phyloP scores from a whole-genome alignment of 2,329 filamentous ascomycete species.

The Aspergillus chevalieri region DNA sequence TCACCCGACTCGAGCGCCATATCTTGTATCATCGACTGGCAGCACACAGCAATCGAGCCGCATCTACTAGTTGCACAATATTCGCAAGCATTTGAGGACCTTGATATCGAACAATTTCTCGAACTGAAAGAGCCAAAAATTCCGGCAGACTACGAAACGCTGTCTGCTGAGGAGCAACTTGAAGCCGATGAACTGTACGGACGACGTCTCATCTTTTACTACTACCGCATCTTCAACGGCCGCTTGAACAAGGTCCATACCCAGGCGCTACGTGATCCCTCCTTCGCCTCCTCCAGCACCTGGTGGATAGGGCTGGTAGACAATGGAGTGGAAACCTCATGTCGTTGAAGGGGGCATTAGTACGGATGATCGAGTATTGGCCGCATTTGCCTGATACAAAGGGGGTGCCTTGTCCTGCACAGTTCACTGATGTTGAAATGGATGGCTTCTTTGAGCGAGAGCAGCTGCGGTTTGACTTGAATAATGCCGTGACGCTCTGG shows the following conservation, averaged over 20 bases:
- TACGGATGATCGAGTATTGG: slow-evolving; percentile 11
- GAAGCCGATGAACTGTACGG: slow-evolving; percentile 14
- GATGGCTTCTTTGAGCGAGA: slow-evolving; percentile 12
- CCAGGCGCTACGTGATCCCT: slow-evolving; percentile 14
- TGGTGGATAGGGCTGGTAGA: slow-evolving; percentile 16
- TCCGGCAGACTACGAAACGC: slow-evolving; percentile 12
- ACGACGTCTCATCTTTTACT: slow-evolving; percentile 13
- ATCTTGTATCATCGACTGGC: slow-evolving; percentile 21
- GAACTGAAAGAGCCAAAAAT: slow-evolving; percentile 8
- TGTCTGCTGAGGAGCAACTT: slow-evolving; percentile 10
- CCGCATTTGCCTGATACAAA: slow-evolving; percentile 6
- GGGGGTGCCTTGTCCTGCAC: slow-evolving; percentile 8
- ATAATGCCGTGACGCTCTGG: slow-evolving; percentile 15
- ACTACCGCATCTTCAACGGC: slow-evolving; percentile 19
- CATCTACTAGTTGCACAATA: slow-evolving; percentile 12
- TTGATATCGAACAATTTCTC: slow-evolving; percentile 11
- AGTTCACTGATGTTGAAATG: slow-evolving; percentile 10
- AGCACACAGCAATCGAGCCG: slow-evolving; percentile 14
- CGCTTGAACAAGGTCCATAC: slow-evolving; percentile 17
- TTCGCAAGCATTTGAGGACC: slow-evolving; percentile 15
- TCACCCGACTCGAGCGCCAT: slow-evolving; percentile 13
- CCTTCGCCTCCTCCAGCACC: slow-evolving; percentile 13
- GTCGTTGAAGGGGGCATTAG: slow-evolving; percentile 14
- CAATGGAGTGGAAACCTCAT: slow-evolving; percentile 20
- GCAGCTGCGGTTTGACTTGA: slow-evolving; percentile 15